These are phyloP conservation scores for Glebionis coronaria DNA, from an alignment of 129 eudicot genomes.

Conservation along the genomic window DNA sequence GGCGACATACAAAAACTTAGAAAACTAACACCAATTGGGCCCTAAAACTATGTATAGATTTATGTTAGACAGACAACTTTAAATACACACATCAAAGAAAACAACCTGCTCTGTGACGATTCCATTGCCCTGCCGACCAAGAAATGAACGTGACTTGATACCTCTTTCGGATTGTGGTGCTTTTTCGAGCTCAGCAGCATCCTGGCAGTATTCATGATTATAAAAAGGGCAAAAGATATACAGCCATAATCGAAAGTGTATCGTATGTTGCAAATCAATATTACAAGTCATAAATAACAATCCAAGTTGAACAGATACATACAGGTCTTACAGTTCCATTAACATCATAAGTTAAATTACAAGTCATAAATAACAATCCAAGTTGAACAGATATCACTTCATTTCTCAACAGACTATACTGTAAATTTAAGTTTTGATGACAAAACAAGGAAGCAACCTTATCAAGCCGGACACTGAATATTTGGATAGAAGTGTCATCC, in stretches of 20 bases:
- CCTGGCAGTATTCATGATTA: slow-evolving; percentile 32
- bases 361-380: no score
- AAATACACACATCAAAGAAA: not conserved
- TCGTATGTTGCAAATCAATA: not conserved
- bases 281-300: slow-evolving; percentile 3
- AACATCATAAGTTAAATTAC: not conserved
- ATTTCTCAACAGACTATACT: no score
- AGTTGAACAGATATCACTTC: no score
- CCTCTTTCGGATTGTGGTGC: slow-evolving; percentile 72
- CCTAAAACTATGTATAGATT: no score
- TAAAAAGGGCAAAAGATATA: not conserved
- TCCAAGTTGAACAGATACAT: slow-evolving; percentile 16
- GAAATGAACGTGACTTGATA: slow-evolving; percentile 71
- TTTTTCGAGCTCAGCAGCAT: slow-evolving; percentile 69
- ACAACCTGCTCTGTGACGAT: slow-evolving; percentile 76
- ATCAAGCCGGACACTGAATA: no score
- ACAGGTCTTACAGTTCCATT: slow-evolving; percentile 7
- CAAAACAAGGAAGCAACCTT: no score
- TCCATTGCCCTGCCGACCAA: slow-evolving; percentile 73
- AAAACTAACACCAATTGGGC: no score
- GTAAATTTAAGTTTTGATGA: no score
- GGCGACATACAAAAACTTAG: not conserved
- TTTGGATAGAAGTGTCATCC: no score
- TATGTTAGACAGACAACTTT: no score
- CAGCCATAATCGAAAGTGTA: not conserved